Evolutionary conservation across 768 basidiomycete genomes (phyloP).

Genomic region (Rhodotorula diobovata): DNA sequence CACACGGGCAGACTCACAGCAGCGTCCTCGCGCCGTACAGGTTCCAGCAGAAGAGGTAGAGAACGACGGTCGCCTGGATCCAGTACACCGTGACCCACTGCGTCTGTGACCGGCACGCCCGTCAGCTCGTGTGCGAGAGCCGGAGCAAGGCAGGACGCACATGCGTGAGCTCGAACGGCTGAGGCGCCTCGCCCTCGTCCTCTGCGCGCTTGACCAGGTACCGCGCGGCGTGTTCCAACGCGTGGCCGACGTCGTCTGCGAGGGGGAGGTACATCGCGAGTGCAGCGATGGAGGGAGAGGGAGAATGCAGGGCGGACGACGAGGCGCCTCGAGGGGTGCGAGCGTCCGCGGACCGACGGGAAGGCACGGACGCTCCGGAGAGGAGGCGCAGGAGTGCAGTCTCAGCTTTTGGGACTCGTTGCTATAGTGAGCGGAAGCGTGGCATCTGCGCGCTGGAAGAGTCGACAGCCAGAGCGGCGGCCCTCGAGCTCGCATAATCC

Average conservation of each 20-base stretch:
- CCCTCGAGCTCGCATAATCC: too few relatives aligned
- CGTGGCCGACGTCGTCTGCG: background rate
- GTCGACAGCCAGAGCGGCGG: too few relatives aligned
- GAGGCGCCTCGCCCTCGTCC: background rate
- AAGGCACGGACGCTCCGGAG: too few relatives aligned
- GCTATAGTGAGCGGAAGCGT: too few relatives aligned
- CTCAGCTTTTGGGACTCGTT: too few relatives aligned
- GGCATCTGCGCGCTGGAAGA: too few relatives aligned
- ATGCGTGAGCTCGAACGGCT: conserved; percentile 8
- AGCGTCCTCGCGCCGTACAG: conserved; percentile 14
- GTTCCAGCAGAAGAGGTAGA: conserved; percentile 27
- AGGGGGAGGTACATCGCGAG: conserved; percentile 3
- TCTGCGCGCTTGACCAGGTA: conserved; percentile 1
- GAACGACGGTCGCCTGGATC: conserved; percentile 9
- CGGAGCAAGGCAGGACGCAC: background rate
- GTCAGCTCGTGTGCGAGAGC: background rate
- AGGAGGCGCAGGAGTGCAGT: too few relatives aligned
- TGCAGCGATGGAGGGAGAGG: accelerated
- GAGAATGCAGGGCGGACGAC: background rate
- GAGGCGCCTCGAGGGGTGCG: too few relatives aligned
- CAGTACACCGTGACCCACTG: conserved; percentile 37
- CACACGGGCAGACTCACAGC: too few relatives aligned
- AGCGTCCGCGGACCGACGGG: too few relatives aligned
- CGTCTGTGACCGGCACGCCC: background rate
- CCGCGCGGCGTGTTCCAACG: background rate